Evolutionary conservation across 371 early-diverging fungal genomes (phyloP).

Genomic region (Mycotypha africana): DNA sequence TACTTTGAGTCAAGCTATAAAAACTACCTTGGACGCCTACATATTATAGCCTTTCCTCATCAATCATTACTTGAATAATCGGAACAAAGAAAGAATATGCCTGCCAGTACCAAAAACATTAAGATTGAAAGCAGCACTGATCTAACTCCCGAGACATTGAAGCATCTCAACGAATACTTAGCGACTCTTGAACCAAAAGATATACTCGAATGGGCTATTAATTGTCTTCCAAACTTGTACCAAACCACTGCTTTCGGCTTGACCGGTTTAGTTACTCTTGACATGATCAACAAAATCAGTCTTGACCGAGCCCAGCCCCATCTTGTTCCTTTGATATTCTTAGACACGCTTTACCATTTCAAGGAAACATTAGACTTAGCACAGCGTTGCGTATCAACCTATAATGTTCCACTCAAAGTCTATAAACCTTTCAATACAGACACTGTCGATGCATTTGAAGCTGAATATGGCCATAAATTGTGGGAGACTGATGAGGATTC

Average conservation of each 20-base stretch:
- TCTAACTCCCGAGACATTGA: slow-evolving; percentile 60
- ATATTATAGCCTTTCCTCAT: neutral
- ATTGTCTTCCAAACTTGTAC: slow-evolving; percentile 72
- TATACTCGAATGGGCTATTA: slow-evolving; percentile 85
- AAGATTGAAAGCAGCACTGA: slow-evolving; percentile 31
- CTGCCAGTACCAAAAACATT: slow-evolving; percentile 15
- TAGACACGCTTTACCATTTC: slow-evolving; percentile 93
- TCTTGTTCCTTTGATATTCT: slow-evolving; percentile 79
- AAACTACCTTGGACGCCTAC: neutral
- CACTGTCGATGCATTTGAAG: slow-evolving; percentile 64
- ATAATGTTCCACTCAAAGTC: slow-evolving; percentile 67
- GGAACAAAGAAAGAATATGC: slow-evolving; percentile 18
- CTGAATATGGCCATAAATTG: slow-evolving; percentile 67
- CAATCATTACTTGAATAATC: neutral
- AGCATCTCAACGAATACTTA: slow-evolving; percentile 59
- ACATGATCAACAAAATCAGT: slow-evolving; percentile 68
- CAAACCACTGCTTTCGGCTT: slow-evolving; percentile 94
- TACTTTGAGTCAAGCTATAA: neutral
- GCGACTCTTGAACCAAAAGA: slow-evolving; percentile 65
- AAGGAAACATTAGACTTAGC: slow-evolving; percentile 83
- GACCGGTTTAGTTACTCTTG: slow-evolving; percentile 73
- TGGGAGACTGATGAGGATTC: slow-evolving; percentile 79
- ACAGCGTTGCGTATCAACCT: slow-evolving; percentile 56
- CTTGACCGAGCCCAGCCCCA: slow-evolving; percentile 47
- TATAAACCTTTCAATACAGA: slow-evolving; percentile 62